A percentile compares a stretch with the other conserved stretches of the same genome.
These are phyloP conservation scores for Mycena floridula DNA, from an alignment of 768 basidiomycete species.

Conservation along the genomic window DNA sequence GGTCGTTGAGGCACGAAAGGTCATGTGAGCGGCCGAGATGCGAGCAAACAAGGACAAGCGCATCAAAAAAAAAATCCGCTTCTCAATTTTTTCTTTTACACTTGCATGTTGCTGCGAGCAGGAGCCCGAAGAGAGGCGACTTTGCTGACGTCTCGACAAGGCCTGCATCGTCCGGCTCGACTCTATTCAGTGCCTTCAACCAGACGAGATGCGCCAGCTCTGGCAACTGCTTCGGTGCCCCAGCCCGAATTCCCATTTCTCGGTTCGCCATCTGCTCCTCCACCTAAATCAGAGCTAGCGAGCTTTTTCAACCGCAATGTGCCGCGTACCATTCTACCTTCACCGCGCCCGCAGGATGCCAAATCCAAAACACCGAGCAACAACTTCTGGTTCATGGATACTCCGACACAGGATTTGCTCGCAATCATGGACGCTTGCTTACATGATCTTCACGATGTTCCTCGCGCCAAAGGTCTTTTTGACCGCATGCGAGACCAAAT, in stretches of 20 bases:
- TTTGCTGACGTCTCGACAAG: conserved; percentile 59
- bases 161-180: conserved; percentile 63
- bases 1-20: no score
- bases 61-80: no score
- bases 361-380: conserved; percentile 27
- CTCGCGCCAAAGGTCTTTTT: conserved; percentile 72
- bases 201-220: conserved; percentile 45
- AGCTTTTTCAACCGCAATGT: conserved; percentile 42
- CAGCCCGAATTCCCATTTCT: conserved; percentile 33
- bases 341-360: conserved; percentile 53
- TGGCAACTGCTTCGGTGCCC: conserved; percentile 33
- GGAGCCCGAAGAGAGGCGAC: conserved; percentile 34
- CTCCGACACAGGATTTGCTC: conserved; percentile 59
- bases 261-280: conserved; percentile 9
- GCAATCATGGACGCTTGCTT: conserved; percentile 84
- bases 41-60: no score
- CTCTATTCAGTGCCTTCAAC: conserved; percentile 65
- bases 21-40: no score
- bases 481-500: conserved; percentile 42
- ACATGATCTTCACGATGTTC: conserved; percentile 66
- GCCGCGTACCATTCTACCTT: conserved; percentile 55
- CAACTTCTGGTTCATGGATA: conserved; percentile 57
- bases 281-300: conserved; percentile 34
- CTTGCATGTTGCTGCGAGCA: conserved; percentile 39
- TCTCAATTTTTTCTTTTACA: no score